These are phyloP conservation scores for Aaosphaeria pasadenensis DNA, from an alignment of 2,329 filamentous ascomycete species.

Conservation along the genomic window DNA sequence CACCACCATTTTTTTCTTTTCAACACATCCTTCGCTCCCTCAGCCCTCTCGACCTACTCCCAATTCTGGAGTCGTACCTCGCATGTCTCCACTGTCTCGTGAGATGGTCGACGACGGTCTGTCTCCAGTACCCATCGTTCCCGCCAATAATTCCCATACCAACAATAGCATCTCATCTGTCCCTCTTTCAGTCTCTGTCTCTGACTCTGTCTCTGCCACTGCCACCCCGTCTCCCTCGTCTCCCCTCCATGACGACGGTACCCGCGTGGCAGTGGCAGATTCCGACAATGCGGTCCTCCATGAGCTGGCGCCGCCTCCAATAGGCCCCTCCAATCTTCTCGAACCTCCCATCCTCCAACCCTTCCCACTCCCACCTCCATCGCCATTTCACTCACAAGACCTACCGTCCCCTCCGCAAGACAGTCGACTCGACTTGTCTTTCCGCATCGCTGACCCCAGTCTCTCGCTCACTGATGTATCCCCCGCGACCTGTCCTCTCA, in stretches of 20 bases:
- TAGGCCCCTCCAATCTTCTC: conserved; percentile 15
- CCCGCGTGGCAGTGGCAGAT: conserved; percentile 3
- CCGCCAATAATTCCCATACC: too few relatives aligned
- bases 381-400: conserved; percentile 8
- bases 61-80: too few relatives aligned
- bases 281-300: conserved; percentile 8
- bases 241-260: conserved; percentile 6
- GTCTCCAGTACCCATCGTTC: too few relatives aligned
- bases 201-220: not conserved
- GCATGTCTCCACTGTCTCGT: not conserved
- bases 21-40: too few relatives aligned
- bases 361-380: conserved; percentile 24
- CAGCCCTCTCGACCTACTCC: too few relatives aligned
- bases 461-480: conserved; percentile 27
- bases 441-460: conserved; percentile 20
- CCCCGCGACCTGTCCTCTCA: conserved; percentile 24
- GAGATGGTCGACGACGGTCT: not conserved
- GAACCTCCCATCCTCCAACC: conserved; percentile 26
- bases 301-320: conserved; percentile 5
- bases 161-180: not conserved
- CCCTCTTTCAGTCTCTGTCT: not conserved
- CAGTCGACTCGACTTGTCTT: conserved; percentile 20
- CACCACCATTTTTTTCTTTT: too few relatives aligned
- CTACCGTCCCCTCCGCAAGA: conserved; percentile 25
- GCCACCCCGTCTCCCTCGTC: not conserved